Evolutionary conservation across 352 stramenopile species (phyloP).

Genomic region (Globisporangium middletonii): DNA sequence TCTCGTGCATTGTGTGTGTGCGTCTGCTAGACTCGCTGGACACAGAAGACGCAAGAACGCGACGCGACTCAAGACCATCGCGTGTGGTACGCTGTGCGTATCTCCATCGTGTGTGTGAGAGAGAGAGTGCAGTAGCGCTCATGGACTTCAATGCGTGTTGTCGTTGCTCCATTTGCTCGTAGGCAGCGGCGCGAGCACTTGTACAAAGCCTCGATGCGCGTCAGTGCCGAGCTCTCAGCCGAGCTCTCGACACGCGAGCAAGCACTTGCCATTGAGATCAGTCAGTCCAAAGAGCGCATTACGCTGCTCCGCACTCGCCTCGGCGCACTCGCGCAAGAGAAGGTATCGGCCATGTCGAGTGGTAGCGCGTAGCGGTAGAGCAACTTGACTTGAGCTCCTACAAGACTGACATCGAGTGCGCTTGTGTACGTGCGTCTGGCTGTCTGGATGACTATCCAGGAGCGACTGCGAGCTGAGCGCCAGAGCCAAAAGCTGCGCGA

Average conservation of each 20-base stretch:
- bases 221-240: constrained; percentile 6
- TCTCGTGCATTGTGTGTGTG: not conserved
- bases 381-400: no score
- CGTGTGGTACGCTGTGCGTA: not conserved
- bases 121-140: no score
- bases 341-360: constrained; percentile 11
- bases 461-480: constrained; percentile 19
- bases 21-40: not conserved
- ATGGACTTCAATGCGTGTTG: no score
- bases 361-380: no score
- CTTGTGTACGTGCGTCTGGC: not conserved
- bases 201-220: constrained; percentile 14
- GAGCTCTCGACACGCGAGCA: constrained; percentile 3
- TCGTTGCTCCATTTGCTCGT: not conserved
- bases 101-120: not conserved
- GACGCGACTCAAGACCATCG: not conserved
- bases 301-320: constrained; percentile 7
- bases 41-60: not conserved
- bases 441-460: constrained; percentile 4
- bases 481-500: constrained; percentile 14
- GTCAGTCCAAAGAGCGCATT: not conserved
- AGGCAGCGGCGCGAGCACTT: constrained; percentile 24
- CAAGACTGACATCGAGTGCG: not conserved
- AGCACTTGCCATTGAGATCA: not conserved
- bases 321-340: constrained; percentile 13